Evolutionary conservation across 1,284 basidiomycete genomes (phyloP), one percentile per base, ranked within the genome.

Genomic region (Gymnopus androsaceus): DNA sequence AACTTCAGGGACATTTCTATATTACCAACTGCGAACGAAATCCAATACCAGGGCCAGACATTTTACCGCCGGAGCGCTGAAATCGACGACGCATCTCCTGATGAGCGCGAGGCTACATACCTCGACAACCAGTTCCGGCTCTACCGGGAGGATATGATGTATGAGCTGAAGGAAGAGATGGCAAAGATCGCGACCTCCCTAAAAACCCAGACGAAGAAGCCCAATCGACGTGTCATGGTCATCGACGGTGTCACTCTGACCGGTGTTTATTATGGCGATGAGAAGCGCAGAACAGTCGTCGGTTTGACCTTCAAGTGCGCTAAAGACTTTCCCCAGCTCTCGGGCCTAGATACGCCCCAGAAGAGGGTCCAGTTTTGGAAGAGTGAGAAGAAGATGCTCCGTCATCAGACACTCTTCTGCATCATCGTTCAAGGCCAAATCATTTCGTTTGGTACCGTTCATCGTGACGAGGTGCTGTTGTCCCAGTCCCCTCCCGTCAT

Each of bases 51-150:
- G 3, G 74, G 77, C 37, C 60, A 54, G 0, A 70, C 85, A 0
- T 87, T 83, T 59, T 62, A 83, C 15, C 75, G 78, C 2, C 70
- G 72, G 0, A 72, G 73, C 14, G 60, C 67, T 1, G 67, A 69
- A 4, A 64, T 84, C 0, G 79, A 82, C 1, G 78, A 80, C 30
- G 69, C 76, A 0, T 59, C 67, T 11, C 70, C 66, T 0, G 71
- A 72, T 34, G 64, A 69, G 1, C 75, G 81, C 7, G 60, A 74
- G 2, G 67, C 74, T 1, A 70, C 75, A 2, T 80, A 87, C 58
- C 69, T 87, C 6, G 85, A 87, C 59, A 85, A 85, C 54, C 83
- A 84, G 54, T 88, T 84, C 62, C 78, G 86, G 4, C 70, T 88
- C 8, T 65, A 85, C 5, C 69, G 86, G 3, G 86, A 87, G 62